A percentile compares a stretch with the other conserved stretches of the same genome.
Conservation (phyloP, 2,329 filamentous ascomycete species). For the Apiospora arundinis region DNA sequence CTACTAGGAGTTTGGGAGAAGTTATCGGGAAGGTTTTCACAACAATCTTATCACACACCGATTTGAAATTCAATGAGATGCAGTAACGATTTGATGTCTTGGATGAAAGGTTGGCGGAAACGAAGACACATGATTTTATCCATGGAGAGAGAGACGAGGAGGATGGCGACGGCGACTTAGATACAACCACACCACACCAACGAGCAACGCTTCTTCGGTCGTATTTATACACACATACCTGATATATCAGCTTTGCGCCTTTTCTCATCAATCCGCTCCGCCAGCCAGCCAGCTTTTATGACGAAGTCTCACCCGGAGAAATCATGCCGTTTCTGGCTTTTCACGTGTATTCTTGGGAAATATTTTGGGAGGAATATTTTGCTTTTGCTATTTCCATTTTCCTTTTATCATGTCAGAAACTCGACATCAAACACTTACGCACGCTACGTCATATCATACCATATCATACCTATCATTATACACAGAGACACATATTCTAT, state of each 20-base stretch:
- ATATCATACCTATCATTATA: slow-evolving; percentile 3
- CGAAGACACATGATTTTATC: not conserved
- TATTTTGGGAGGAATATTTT: not conserved
- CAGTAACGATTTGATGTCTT: slow-evolving; percentile 28
- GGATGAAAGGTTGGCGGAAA: slow-evolving; percentile 4
- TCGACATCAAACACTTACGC: slow-evolving; percentile 2
- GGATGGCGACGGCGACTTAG: not conserved
- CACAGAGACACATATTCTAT: slow-evolving; percentile 24
- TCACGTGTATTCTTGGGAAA: slow-evolving; percentile 22
- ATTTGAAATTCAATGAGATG: slow-evolving; percentile 24
- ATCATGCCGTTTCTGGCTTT: slow-evolving; percentile 22
- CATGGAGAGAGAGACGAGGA: not conserved
- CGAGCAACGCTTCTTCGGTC: not conserved
- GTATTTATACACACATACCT: too few relatives aligned
- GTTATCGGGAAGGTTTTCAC: slow-evolving; percentile 1
- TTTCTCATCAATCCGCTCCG: not conserved
- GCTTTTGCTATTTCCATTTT: not conserved
- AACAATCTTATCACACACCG: slow-evolving; percentile 21
- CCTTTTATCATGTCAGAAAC: not conserved
- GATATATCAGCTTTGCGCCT: not conserved
- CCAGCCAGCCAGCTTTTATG: not conserved
- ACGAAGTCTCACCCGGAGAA: slow-evolving; percentile 20
- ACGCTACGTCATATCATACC: slow-evolving; percentile 20
- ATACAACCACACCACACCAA: not conserved
- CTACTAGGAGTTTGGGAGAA: slow-evolving; percentile 8